Percentiles rank a stretch among this genome's conserved stretches.
Evolutionary conservation across 176 grass and related monocot genomes (phyloP).

Genomic region (Poa annua): DNA sequence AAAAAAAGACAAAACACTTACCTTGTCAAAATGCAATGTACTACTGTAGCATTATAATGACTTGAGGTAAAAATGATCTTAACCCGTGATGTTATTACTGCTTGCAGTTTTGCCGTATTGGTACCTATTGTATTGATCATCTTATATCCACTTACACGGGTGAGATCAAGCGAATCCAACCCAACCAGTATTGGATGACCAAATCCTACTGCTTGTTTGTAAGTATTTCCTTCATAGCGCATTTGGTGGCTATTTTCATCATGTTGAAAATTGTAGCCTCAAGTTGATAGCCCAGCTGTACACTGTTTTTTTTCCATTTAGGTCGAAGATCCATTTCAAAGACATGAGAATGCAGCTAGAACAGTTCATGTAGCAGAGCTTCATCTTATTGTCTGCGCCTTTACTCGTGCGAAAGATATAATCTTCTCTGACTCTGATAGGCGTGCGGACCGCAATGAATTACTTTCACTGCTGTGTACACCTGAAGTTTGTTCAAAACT

Average conservation of each 20-base stretch:
- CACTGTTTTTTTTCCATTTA: constrained; percentile 31
- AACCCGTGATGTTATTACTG: neutral
- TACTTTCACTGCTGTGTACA: constrained; percentile 55
- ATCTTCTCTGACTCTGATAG: neutral
- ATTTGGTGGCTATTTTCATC: constrained; percentile 10
- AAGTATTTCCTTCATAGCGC: constrained; percentile 42
- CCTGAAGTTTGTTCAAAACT: constrained; percentile 53
- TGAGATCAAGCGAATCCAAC: constrained; percentile 41
- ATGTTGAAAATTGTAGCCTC: constrained; percentile 9
- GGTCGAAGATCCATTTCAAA: constrained; percentile 78
- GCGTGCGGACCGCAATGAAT: constrained; percentile 20
- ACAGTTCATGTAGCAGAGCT: constrained; percentile 48
- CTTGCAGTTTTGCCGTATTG: constrained; percentile 57
- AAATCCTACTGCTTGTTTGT: constrained; percentile 64
- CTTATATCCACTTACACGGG: constrained; percentile 73
- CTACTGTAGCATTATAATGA: neutral
- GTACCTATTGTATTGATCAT: constrained; percentile 39
- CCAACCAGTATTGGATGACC: constrained; percentile 36
- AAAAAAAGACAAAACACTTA: neutral
- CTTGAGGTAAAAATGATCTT: neutral
- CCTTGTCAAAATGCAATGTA: neutral
- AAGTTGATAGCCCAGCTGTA: constrained; percentile 13
- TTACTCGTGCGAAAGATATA: constrained; percentile 38
- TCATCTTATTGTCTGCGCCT: constrained; percentile 35
- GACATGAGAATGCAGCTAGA: constrained; percentile 68